Percentiles rank a stretch among this genome's conserved stretches.
Conservation (phyloP, 352 stramenopile species). For the Phytopythium aichiense region DNA sequence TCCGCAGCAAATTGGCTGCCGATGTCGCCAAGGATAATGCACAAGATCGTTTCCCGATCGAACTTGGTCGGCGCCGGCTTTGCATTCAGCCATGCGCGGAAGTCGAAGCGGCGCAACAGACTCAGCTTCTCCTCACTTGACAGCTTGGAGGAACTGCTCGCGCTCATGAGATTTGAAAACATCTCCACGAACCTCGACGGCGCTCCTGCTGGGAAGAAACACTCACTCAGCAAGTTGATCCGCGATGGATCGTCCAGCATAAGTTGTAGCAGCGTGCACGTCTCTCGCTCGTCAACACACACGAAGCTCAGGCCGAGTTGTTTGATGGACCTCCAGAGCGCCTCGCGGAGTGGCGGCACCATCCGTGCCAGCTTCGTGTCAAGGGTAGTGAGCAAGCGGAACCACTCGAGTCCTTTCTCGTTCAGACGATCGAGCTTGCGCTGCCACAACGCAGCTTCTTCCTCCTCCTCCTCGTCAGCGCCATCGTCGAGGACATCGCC, state of each 20-base stretch:
- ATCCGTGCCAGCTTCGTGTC: conserved; percentile 79
- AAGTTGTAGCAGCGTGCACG: conserved; percentile 69
- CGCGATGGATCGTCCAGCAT: conserved; percentile 83
- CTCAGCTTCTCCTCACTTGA: conserved; percentile 69
- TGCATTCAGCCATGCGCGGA: conserved; percentile 63
- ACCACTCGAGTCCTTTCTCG: conserved; percentile 80
- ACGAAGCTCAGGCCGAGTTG: conserved; percentile 77
- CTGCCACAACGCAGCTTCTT: conserved; percentile 13
- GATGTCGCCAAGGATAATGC: conserved; percentile 73
- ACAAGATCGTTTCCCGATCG: conserved; percentile 77
- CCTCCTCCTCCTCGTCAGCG: neutral
- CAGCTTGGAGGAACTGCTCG: conserved; percentile 59
- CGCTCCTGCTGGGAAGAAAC: conserved; percentile 71
- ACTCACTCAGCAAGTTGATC: conserved; percentile 78
- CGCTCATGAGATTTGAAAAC: conserved; percentile 85
- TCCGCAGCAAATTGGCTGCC: conserved; percentile 49
- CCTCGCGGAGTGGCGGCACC: conserved; percentile 80
- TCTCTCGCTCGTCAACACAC: conserved; percentile 78
- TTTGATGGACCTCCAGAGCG: conserved; percentile 80
- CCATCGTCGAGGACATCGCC: neutral
- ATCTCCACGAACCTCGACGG: conserved; percentile 81
- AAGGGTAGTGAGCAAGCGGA: conserved; percentile 67
- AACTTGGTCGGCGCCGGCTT: conserved; percentile 64
- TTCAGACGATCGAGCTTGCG: conserved; percentile 49
- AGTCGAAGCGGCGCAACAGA: conserved; percentile 73